Base-by-base conservation (phyloP, 2,329 filamentous ascomycete species). In the Calonectria fujianensis region DNA sequence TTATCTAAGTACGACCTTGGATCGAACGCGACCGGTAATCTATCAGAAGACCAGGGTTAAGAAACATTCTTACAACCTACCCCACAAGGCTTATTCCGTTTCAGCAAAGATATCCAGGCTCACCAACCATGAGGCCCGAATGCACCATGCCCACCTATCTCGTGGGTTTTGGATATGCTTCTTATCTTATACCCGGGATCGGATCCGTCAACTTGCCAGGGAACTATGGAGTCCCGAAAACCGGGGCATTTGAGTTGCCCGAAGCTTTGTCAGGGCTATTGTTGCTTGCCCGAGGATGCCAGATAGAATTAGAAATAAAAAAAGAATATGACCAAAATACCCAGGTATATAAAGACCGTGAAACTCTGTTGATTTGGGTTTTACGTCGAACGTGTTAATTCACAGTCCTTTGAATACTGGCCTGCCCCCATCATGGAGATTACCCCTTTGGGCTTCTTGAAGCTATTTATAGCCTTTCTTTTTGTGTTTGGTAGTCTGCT, bases 91-190 rank as follows among this genome's bases (percentile, higher is more conserved):
- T 63, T 51, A 32, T 51, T 51, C 41, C 24, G 45, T 69, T 54
- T 27, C 18, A 64, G 27, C 45, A 52, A 69, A 50, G 32, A 69
- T 69, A 31, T 35, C 45, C 64, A 24, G 64, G 16, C 13, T 41
- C 54, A 54, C 64, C 70, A 72, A 72, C 70, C 70, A 72, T 32
- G n/a, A 41, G 32, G 31, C 45, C 39, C 14, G 51, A 54, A 66
- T 57, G 11, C 50, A 50, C 48, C 48, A 65, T 50, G 39, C 61
- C 29, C 31, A 7, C 10, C 8, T 37, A 13, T 24, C 31, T 59
- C 31, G 54, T 59, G 32, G 32, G 35, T 37, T 24, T 37, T 48
- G 45, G 31, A 27, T 2, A 59, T 37, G 32, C 31, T 37, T 59
- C 54, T 45, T 64, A 64, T 20, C 57, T 39, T 31, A 18, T 45